A percentile compares a stretch with the other conserved stretches of the same genome.
Evolutionary conservation across 1,284 basidiomycete genomes (phyloP).

Genomic region (Pterulicium gracile): DNA sequence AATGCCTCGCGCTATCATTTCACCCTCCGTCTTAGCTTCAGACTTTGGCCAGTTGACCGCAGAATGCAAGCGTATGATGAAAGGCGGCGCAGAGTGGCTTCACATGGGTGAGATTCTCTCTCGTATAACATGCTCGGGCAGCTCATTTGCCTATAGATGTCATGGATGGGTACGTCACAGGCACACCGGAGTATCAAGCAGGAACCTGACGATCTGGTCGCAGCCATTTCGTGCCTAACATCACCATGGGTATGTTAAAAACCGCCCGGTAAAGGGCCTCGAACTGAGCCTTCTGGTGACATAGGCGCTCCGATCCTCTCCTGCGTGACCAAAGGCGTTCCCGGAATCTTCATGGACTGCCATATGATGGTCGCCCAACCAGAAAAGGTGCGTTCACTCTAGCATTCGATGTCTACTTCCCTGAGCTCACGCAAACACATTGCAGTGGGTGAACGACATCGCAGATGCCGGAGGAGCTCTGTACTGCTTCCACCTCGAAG

Average conservation of each 20-base stretch:
- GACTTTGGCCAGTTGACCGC: constrained; percentile 87
- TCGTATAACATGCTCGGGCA: constrained; percentile 4
- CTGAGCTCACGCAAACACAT: not conserved
- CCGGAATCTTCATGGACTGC: constrained; percentile 98
- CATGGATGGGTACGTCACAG: constrained; percentile 90
- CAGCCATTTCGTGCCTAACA: constrained; percentile 97
- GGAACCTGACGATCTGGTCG: constrained; percentile 9
- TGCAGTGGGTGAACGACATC: constrained; percentile 92
- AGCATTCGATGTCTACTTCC: constrained; percentile 3
- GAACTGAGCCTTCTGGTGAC: constrained; percentile 9
- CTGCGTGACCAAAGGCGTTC: constrained; percentile 82
- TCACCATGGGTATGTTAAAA: constrained; percentile 73
- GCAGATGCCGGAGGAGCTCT: constrained; percentile 90
- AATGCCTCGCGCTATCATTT: constrained; percentile 86
- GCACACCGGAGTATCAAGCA: constrained; percentile 1
- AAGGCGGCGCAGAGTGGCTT: constrained; percentile 88
- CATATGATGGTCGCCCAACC: constrained; percentile 99
- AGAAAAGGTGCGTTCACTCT: constrained; percentile 50
- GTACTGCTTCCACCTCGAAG: constrained; percentile 98
- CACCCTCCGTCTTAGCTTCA: constrained; percentile 87
- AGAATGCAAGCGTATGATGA: constrained; percentile 91
- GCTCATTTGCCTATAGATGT: constrained; percentile 48
- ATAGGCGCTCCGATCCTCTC: constrained; percentile 84
- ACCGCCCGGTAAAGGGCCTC: not conserved
- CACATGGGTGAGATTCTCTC: constrained; percentile 72